These are phyloP conservation scores for Hygrocybe punicea DNA, from an alignment of 768 basidiomycete genomes.

Conservation along the genomic window DNA sequence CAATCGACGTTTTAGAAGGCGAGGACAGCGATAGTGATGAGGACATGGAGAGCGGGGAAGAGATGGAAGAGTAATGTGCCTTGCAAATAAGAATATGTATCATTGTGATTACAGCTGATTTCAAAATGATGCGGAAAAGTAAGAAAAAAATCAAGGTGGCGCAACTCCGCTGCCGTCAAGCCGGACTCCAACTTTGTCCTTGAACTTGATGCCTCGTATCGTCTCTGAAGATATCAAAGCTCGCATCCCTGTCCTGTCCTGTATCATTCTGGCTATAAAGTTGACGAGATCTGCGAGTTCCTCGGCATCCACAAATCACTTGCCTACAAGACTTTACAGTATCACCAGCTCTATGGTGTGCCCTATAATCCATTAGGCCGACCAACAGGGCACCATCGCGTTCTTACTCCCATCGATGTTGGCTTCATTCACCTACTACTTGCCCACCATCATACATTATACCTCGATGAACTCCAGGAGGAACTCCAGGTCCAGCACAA, in stretches of 20 bases:
- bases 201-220: not conserved
- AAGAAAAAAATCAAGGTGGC: too few relatives aligned
- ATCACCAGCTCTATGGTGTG: not conserved
- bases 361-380: constrained; percentile 4
- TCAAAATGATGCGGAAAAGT: too few relatives aligned
- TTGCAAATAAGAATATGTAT: too few relatives aligned
- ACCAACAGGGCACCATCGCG: not conserved
- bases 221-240: constrained; percentile 14
- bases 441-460: constrained; percentile 5
- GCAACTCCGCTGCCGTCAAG: too few relatives aligned
- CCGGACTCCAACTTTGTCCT: too few relatives aligned
- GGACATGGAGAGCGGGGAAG: constrained; percentile 66
- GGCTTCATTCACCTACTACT: constrained; percentile 5
- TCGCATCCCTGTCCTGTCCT: constrained; percentile 17
- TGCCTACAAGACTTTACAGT: constrained; percentile 8
- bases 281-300: constrained; percentile 18
- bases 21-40: constrained; percentile 84
- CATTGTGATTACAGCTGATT: too few relatives aligned
- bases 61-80: constrained; percentile 21
- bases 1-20: constrained; percentile 85
- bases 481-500: not conserved
- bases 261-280: constrained; percentile 8
- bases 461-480: constrained; percentile 4
- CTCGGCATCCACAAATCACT: constrained; percentile 19
- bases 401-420: constrained; percentile 7